These are phyloP conservation scores for Ceratocystis huliohia DNA, from an alignment of 2,329 filamentous ascomycete genomes.

Conservation along the genomic window DNA sequence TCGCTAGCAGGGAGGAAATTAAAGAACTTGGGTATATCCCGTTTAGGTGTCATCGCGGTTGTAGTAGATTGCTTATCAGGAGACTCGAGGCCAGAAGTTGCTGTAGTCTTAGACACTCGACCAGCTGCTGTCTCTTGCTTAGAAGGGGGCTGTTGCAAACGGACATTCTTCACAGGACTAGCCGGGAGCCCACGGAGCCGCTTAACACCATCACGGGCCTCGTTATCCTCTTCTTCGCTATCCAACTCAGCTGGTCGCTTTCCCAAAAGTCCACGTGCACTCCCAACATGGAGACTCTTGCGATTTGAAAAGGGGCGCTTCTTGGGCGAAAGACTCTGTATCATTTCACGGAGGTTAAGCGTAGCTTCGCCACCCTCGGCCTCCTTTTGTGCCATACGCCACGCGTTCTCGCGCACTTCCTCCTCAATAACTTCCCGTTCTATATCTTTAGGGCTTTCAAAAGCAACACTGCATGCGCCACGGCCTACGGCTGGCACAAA, in stretches of 20 bases:
- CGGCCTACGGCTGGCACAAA: background rate
- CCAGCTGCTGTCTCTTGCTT: conserved; percentile 55
- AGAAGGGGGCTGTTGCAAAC: conserved; percentile 54
- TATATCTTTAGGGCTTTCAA: conserved; percentile 51
- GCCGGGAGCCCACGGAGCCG: conserved; percentile 57
- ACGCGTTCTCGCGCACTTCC: conserved; percentile 46
- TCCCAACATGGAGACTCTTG: conserved; percentile 66
- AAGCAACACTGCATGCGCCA: conserved; percentile 40
- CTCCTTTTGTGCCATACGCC: conserved; percentile 43
- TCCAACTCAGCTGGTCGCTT: conserved; percentile 64
- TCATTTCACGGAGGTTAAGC: conserved; percentile 61
- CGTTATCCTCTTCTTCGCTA: conserved; percentile 42
- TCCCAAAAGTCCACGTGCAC: conserved; percentile 58
- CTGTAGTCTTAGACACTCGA: conserved; percentile 38
- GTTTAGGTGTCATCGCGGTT: conserved; percentile 33
- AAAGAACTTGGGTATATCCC: conserved; percentile 13
- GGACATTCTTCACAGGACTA: conserved; percentile 65
- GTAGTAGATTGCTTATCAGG: conserved; percentile 34
- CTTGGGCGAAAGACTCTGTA: conserved; percentile 63
- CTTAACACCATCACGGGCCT: conserved; percentile 51
- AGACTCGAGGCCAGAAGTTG: conserved; percentile 30
- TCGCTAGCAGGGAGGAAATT: conserved; percentile 24
- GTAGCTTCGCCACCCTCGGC: conserved; percentile 45
- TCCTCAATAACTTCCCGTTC: conserved; percentile 47
- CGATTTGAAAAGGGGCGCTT: conserved; percentile 53